phyloP scores from a whole-genome alignment of 2,329 filamentous ascomycete species.

The Fusarium setosum region DNA sequence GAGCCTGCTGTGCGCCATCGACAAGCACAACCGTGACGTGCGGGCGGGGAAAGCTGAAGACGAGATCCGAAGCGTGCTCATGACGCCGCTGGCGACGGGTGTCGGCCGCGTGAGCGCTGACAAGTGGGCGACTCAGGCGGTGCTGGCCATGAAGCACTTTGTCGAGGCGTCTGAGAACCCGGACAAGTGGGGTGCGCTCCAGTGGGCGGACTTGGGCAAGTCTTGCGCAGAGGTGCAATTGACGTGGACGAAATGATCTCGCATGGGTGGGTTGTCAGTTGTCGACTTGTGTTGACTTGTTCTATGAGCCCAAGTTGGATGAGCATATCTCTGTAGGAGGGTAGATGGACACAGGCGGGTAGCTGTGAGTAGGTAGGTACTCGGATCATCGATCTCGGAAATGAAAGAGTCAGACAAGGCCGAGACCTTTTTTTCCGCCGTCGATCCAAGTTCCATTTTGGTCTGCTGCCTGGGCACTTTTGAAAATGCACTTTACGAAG shows the following conservation, averaged over 20 bases:
- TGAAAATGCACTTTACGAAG: too few relatives aligned
- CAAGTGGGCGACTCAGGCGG: constrained; percentile 61
- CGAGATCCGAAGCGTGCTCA: constrained; percentile 56
- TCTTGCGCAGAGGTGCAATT: constrained; percentile 20
- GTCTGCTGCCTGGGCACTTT: too few relatives aligned
- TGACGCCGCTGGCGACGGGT: constrained; percentile 65
- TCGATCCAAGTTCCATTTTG: too few relatives aligned
- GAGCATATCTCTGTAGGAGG: too few relatives aligned
- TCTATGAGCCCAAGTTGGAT: too few relatives aligned
- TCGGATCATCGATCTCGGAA: too few relatives aligned
- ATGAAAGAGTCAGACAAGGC: too few relatives aligned
- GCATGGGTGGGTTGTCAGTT: too few relatives aligned
- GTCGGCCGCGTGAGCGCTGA: constrained; percentile 56
- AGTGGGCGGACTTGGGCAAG: constrained; percentile 45
- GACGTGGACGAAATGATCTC: constrained; percentile 8
- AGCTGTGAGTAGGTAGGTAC: too few relatives aligned
- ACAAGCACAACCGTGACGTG: constrained; percentile 56
- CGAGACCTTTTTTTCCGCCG: too few relatives aligned
- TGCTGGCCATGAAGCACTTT: constrained; percentile 64
- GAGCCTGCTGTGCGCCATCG: constrained; percentile 60
- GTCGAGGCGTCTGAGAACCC: constrained; percentile 57
- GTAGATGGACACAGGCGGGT: too few relatives aligned
- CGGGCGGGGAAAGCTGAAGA: constrained; percentile 12
- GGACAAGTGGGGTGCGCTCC: constrained; percentile 53
- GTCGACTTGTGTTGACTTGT: too few relatives aligned